These are phyloP conservation scores for Fusarium sp. DNA, from an alignment of 2,329 filamentous ascomycete species.

Conservation along the genomic window DNA sequence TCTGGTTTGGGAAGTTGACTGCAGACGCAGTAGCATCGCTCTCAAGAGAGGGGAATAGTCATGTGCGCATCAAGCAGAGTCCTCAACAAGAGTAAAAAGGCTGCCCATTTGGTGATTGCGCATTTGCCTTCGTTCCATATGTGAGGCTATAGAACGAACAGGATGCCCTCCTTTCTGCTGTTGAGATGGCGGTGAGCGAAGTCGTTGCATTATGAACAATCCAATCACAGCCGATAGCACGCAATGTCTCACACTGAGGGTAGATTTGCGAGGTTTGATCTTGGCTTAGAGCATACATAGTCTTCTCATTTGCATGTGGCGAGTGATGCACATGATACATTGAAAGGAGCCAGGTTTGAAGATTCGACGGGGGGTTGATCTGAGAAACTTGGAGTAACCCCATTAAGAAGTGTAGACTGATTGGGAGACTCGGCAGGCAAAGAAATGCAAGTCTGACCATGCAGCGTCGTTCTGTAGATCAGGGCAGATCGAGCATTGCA, in stretches of 20 bases:
- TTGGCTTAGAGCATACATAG: neutral
- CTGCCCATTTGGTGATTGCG: constrained; percentile 1
- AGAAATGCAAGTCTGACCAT: constrained; percentile 25
- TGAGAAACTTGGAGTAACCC: neutral
- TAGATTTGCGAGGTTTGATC: constrained; percentile 1
- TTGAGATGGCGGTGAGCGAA: constrained; percentile 33
- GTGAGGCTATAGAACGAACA: constrained; percentile 18
- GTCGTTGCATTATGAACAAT: neutral
- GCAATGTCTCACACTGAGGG: constrained; percentile 26
- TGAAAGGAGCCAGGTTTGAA: neutral
- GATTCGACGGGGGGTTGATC: neutral
- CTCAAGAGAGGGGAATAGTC: neutral
- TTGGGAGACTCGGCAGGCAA: constrained; percentile 9
- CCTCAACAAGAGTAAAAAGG: neutral
- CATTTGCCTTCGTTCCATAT: constrained; percentile 2
- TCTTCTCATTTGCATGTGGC: constrained; percentile 11
- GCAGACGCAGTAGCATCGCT: constrained; percentile 12
- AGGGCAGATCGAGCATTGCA: constrained; percentile 23
- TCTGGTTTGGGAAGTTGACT: constrained; percentile 24
- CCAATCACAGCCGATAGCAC: constrained; percentile 9
- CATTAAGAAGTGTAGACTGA: neutral
- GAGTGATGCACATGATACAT: constrained; percentile 15
- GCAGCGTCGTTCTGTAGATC: constrained; percentile 30
- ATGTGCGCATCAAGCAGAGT: neutral
- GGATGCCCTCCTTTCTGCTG: constrained; percentile 27